Conservation (phyloP, 768 basidiomycete genomes). For the Hericium rajendrae region DNA sequence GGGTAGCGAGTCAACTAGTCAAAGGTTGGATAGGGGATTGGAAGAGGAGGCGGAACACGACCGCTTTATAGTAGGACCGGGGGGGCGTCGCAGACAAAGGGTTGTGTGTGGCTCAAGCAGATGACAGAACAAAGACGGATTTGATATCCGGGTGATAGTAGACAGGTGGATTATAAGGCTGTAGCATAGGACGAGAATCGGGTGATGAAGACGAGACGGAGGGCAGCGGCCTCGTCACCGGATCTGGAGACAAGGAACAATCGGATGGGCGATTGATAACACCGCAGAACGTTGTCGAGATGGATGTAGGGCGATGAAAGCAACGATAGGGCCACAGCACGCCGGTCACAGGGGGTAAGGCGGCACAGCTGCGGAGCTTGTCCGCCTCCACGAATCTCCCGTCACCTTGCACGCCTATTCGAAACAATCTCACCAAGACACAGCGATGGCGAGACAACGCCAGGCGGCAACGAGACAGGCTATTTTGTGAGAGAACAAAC, state of each 20-base stretch:
- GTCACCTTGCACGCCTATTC: too few relatives aligned
- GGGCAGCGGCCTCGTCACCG: neutral
- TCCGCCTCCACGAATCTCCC: too few relatives aligned
- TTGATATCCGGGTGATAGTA: too few relatives aligned
- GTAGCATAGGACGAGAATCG: neutral
- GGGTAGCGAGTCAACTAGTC: slow-evolving; percentile 9
- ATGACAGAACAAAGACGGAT: too few relatives aligned
- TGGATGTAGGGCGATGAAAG: neutral
- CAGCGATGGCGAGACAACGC: too few relatives aligned
- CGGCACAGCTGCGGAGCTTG: too few relatives aligned
- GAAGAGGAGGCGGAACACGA: slow-evolving; percentile 10
- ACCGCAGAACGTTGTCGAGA: neutral
- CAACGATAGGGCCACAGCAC: too few relatives aligned
- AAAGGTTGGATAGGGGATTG: slow-evolving; percentile 4
- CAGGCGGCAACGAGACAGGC: too few relatives aligned
- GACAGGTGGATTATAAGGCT: neutral
- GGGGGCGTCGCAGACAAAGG: neutral
- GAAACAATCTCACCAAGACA: too few relatives aligned
- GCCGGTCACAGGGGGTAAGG: too few relatives aligned
- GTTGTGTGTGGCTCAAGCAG: neutral
- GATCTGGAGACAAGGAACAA: slow-evolving; percentile 7
- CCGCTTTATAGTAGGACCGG: slow-evolving; percentile 3
- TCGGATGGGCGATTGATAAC: slow-evolving; percentile 1
- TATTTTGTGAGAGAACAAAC: too few relatives aligned
- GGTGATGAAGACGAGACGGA: neutral